These are phyloP conservation scores for Carex cristatella DNA, from an alignment of 176 grass and related monocot genomes.

Conservation along the genomic window DNA sequence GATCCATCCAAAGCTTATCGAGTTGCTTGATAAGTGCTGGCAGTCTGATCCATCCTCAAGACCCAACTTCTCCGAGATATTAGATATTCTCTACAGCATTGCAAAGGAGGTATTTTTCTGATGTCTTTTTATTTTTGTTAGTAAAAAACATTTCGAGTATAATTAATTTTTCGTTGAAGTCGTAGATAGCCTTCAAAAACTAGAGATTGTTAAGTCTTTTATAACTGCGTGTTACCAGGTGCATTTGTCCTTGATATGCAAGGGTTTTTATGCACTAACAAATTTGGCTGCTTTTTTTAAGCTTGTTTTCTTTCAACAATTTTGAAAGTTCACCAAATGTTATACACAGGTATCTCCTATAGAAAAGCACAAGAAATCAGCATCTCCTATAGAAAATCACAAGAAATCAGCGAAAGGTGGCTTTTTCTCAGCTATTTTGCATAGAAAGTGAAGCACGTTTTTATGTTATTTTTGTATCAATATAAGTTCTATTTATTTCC, in stretches of 20 bases:
- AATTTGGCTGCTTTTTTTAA: not conserved
- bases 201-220: not conserved
- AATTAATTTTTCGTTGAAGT: not conserved
- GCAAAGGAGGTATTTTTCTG: slow-evolving; percentile 39
- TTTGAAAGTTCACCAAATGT: not conserved
- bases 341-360: slow-evolving; percentile 11
- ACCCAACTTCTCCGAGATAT: slow-evolving; percentile 69
- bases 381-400: not conserved
- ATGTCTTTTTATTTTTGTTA: not conserved
- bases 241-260: not conserved
- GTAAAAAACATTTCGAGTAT: not conserved
- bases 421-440: slow-evolving; percentile 5
- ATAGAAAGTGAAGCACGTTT: slow-evolving; percentile 6
- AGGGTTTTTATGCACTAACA: not conserved
- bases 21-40: slow-evolving; percentile 70
- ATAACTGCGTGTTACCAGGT: not conserved
- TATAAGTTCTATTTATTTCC: not conserved
- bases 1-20: slow-evolving; percentile 51
- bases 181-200: not conserved
- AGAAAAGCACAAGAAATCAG: not conserved
- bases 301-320: not conserved
- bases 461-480: too few species aligned
- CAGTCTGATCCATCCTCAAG: slow-evolving; percentile 60
- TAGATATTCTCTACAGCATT: slow-evolving; percentile 48
- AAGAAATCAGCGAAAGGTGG: not conserved